These are phyloP conservation scores for Dothidotthia symphoricarpi DNA, from an alignment of 2,329 filamentous ascomycete genomes.

Conservation along the genomic window DNA sequence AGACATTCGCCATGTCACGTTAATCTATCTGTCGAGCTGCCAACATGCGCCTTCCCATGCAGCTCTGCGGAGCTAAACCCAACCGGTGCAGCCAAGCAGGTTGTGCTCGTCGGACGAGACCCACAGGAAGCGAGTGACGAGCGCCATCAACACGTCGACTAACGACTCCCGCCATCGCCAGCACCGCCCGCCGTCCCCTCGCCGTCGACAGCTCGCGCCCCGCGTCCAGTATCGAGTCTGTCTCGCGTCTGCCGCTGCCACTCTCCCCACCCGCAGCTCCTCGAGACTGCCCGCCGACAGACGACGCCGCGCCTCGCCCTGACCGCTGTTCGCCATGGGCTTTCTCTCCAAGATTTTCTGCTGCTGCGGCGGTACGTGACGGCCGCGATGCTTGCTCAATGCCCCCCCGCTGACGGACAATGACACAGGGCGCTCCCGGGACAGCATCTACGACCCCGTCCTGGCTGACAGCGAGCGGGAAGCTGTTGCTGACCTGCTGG, in stretches of 20 bases:
- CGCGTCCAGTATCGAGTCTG: conserved; percentile 2
- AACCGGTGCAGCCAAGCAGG: too few relatives aligned
- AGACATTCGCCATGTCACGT: too few relatives aligned
- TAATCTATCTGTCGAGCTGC: too few relatives aligned
- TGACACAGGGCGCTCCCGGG: conserved; percentile 45
- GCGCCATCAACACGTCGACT: conserved; percentile 2
- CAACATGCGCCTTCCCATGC: too few relatives aligned
- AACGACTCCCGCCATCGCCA: conserved; percentile 4
- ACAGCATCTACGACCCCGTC: conserved; percentile 56
- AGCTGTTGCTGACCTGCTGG: conserved; percentile 90
- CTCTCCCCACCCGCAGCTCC: conserved; percentile 8
- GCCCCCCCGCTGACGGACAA: conserved; percentile 18
- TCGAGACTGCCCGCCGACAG: conserved; percentile 10
- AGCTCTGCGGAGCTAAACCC: too few relatives aligned
- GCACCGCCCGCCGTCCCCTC: conserved; percentile 9
- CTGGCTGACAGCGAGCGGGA: conserved; percentile 95
- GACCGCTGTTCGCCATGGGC: conserved; percentile 37
- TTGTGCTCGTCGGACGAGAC: too few relatives aligned
- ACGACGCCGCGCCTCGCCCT: conserved; percentile 21
- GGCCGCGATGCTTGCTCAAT: conserved; percentile 1
- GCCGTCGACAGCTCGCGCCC: conserved; percentile 14
- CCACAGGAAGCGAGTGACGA: neutral
- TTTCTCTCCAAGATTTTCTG: conserved; percentile 39
- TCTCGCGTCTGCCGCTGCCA: conserved; percentile 4
- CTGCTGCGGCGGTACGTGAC: conserved; percentile 41